These are phyloP conservation scores for Medicago truncatula DNA, from an alignment of 306 rosid species.

Conservation along the genomic window DNA sequence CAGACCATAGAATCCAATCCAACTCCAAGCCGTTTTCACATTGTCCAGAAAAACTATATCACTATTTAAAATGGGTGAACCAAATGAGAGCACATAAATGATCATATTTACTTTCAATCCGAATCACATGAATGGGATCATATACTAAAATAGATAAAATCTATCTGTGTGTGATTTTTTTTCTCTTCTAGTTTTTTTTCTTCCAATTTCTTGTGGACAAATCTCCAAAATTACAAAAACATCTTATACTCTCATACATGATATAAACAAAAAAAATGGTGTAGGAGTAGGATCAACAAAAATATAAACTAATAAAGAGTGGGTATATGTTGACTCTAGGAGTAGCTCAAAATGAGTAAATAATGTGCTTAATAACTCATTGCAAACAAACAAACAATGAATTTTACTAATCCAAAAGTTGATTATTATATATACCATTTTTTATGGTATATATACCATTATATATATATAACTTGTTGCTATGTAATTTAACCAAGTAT, in stretches of 20 bases:
- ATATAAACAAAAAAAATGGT: neutral
- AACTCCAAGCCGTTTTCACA: constrained; percentile 10
- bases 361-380: too few species aligned
- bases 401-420: too few species aligned
- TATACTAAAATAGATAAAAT: neutral
- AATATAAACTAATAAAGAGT: too few species aligned
- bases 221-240: neutral
- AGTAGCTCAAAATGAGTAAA: too few species aligned
- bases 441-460: too few species aligned
- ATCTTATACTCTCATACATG: neutral
- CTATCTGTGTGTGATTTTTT: neutral
- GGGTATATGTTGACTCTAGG: too few species aligned
- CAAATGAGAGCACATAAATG: constrained; percentile 1
- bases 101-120: neutral
- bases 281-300: too few species aligned
- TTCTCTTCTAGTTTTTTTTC: neutral
- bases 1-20: constrained; percentile 44
- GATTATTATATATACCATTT: too few species aligned
- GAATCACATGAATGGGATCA: neutral
- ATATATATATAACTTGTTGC: too few species aligned
- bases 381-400: too few species aligned
- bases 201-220: neutral
- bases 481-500: too few species aligned
- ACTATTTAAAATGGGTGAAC: constrained; percentile 35
- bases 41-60: constrained; percentile 34